Percentiles rank a stretch among this genome's conserved stretches.
These are phyloP conservation scores for Xylaria sp. DNA, from an alignment of 2,329 filamentous ascomycete genomes.

Conservation along the genomic window DNA sequence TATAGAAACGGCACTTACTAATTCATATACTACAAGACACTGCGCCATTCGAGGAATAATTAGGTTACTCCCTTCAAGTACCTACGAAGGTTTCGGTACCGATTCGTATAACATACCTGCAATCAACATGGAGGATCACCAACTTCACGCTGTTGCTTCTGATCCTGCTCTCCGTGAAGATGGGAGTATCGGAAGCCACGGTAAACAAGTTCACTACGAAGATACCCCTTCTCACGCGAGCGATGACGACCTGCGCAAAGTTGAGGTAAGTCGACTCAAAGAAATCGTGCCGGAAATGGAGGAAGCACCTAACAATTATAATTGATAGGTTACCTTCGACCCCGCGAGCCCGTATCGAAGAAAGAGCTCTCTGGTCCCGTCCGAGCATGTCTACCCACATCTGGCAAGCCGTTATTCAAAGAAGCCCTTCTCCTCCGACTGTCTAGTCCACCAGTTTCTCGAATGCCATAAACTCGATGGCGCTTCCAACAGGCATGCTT, in stretches of 20 bases:
- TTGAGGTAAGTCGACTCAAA: slow-evolving; percentile 58
- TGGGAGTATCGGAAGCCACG: slow-evolving; percentile 38
- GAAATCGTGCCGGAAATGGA: neutral
- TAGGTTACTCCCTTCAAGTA: neutral
- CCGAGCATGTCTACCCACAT: slow-evolving; percentile 57
- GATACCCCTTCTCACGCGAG: slow-evolving; percentile 59
- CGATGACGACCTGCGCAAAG: slow-evolving; percentile 62
- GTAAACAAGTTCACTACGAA: slow-evolving; percentile 50
- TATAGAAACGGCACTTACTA: neutral
- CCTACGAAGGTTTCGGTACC: neutral
- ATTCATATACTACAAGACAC: neutral
- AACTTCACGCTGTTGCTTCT: slow-evolving; percentile 6
- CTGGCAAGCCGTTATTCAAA: slow-evolving; percentile 49
- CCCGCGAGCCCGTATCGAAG: slow-evolving; percentile 69
- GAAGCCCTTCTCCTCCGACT: slow-evolving; percentile 60
- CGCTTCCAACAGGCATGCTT: slow-evolving; percentile 39
- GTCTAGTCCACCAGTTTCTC: slow-evolving; percentile 73
- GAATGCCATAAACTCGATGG: slow-evolving; percentile 61
- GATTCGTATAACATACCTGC: slow-evolving; percentile 33
- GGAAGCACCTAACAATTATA: slow-evolving; percentile 7
- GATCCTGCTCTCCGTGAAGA: slow-evolving; percentile 33
- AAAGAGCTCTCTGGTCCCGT: slow-evolving; percentile 72
- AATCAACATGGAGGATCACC: slow-evolving; percentile 33
- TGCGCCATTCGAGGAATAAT: neutral
- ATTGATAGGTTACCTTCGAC: slow-evolving; percentile 69